A percentile compares a stretch with the other conserved stretches of the same genome.
Evolutionary conservation across 75 land plant species (phyloP).

Genomic region (Picea sitchensis): DNA sequence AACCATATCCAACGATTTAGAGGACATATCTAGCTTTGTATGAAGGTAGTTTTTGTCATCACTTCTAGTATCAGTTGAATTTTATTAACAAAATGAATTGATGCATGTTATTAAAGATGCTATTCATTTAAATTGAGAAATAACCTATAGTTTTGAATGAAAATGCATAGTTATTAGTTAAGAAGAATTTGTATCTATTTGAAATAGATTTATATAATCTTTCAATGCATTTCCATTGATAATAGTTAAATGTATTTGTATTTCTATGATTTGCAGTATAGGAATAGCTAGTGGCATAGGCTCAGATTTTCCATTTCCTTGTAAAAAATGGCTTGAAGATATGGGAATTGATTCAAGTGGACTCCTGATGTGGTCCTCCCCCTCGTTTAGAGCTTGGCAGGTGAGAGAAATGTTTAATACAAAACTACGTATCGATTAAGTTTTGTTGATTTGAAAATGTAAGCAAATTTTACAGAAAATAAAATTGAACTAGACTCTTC

Average conservation of each 20-base stretch:
- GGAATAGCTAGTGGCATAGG: slow-evolving; percentile 39
- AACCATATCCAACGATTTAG: too few species aligned
- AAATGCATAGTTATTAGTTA: too few species aligned
- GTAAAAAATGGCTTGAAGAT: slow-evolving; percentile 26
- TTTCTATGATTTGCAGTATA: slow-evolving; percentile 16
- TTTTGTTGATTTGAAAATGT: not conserved
- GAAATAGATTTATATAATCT: too few species aligned
- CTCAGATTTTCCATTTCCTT: slow-evolving; percentile 25
- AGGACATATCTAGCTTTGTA: too few species aligned
- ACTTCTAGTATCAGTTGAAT: too few species aligned
- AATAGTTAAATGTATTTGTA: not conserved
- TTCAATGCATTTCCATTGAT: too few species aligned
- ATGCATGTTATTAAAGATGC: too few species aligned
- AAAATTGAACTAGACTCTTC: not conserved
- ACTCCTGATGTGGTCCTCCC: slow-evolving; percentile 21
- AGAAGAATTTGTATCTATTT: too few species aligned
- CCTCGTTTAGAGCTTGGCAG: slow-evolving; percentile 41
- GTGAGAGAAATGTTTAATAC: slow-evolving; percentile 1
- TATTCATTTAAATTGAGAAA: too few species aligned
- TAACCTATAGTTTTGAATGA: too few species aligned
- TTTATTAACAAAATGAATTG: too few species aligned
- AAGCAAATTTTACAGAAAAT: not conserved
- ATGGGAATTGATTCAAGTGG: slow-evolving; percentile 27
- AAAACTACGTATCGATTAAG: not conserved
- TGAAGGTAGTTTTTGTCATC: too few species aligned